Base-by-base conservation (phyloP, 2,329 filamentous ascomycete species). In the Calonectria naviculata region DNA sequence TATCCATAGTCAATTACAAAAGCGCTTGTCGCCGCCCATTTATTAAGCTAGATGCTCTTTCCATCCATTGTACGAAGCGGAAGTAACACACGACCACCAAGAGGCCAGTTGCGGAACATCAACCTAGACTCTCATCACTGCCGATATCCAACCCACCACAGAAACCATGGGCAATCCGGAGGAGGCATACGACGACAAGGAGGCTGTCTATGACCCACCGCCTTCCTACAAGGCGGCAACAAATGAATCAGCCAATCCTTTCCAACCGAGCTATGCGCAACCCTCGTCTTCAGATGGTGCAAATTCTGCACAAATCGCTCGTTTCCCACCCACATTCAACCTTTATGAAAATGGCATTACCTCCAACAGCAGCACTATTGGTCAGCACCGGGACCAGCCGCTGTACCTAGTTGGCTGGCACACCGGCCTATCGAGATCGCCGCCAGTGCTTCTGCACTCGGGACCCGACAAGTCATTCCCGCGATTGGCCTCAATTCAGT, bases 401-500 rank as follows among this genome's bases (percentile, higher is more conserved):
- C 65, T 76, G 3, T 76, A 75, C 26, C 38, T 71, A 21, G 75
- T 68, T 44, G 54, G 67, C 29, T 36, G 44, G 8, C 71, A 73
- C 28, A 44, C 68, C 24, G 65, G 73, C 1, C 36, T 76, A 1
- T 68, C 56, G n/a, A 58, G 67, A 1, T n/a, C 52, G 24, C 71
- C 73, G 1, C 69, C 73, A 0, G 62, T 76, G 42, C 56, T 75
- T 38, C 66, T 76, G n/a, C 72, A 76, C 49, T 76, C 75, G 21
- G 75, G 75, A 2, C 75, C 75, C 21, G 54, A 38, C 6, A 38
- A 52, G 2, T 60, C 69, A 9, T 70, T 56, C 9, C 66, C 66
- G 2, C 73, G 62, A 1, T 63, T 76, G 6, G 75, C 75, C n/a
- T 75, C 72, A 17, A 70, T 71, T 17, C 72, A 67, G 1, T 73